These are phyloP conservation scores for Teunomyces cretensis DNA, from an alignment of 805 yeast genomes.

Conservation along the genomic window DNA sequence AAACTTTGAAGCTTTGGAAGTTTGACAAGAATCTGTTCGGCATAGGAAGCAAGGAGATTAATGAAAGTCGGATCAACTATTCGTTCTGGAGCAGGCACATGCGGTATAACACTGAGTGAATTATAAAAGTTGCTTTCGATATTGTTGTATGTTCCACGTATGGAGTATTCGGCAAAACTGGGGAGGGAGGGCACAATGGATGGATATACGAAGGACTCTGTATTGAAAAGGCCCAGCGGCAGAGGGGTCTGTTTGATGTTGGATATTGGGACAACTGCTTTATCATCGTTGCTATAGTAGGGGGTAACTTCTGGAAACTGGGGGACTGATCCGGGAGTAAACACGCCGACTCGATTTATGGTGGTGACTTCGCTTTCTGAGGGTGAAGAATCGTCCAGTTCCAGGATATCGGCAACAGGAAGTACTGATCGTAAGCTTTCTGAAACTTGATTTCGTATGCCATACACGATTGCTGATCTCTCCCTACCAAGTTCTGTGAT, in stretches of 20 bases:
- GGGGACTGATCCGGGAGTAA: not conserved
- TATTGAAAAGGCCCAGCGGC: not conserved
- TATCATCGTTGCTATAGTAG: not conserved
- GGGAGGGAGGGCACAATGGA: not conserved
- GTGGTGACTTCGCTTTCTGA: not conserved
- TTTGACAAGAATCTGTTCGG: conserved; percentile 3
- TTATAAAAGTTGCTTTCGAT: not conserved
- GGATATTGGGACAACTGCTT: not conserved
- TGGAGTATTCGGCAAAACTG: not conserved
- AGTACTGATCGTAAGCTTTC: not conserved
- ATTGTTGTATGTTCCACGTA: conserved; percentile 1
- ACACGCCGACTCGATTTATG: not conserved
- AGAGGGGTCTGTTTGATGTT: not conserved
- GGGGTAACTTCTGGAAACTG: not conserved
- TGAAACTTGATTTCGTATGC: not conserved
- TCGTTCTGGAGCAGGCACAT: not conserved
- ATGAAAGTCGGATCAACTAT: not conserved
- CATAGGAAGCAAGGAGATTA: conserved; percentile 1
- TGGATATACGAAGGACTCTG: not conserved
- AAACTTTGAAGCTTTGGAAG: conserved; percentile 4
- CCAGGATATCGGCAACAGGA: not conserved
- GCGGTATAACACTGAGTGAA: not conserved
- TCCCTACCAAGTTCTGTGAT: not conserved
- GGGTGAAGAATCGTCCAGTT: not conserved
- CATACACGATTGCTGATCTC: not conserved